A percentile compares a stretch with the other conserved stretches of the same genome.
phyloP scores from a whole-genome alignment of 352 stramenopile species.

The Hyaloperonospora arabidopsidis region DNA sequence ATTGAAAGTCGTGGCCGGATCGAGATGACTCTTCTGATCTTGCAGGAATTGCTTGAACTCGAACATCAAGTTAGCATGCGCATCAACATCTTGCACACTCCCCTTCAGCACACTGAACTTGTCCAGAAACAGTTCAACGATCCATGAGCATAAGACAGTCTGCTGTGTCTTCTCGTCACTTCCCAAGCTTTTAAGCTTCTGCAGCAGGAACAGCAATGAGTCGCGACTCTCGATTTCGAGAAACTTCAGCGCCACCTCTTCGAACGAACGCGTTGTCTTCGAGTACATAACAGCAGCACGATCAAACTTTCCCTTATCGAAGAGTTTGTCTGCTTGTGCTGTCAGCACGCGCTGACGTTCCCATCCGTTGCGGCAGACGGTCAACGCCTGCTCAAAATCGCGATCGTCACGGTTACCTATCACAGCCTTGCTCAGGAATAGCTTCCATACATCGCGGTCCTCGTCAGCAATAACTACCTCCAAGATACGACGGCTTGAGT shows the following conservation, averaged over 20 bases:
- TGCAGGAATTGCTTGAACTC: constrained; percentile 91
- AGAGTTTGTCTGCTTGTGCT: constrained; percentile 86
- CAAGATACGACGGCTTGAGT: constrained; percentile 74
- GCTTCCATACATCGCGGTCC: constrained; percentile 88
- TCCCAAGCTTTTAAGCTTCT: constrained; percentile 81
- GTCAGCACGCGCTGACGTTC: constrained; percentile 84
- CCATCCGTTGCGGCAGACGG: constrained; percentile 72
- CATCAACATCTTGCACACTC: constrained; percentile 76
- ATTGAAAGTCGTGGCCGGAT: constrained; percentile 87
- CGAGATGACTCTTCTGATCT: constrained; percentile 79
- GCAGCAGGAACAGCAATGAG: constrained; percentile 83
- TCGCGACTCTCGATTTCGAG: constrained; percentile 78
- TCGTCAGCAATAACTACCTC: constrained; percentile 79
- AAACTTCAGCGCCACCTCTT: constrained; percentile 89
- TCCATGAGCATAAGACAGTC: constrained; percentile 89
- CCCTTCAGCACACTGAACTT: constrained; percentile 85
- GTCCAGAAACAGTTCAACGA: constrained; percentile 89
- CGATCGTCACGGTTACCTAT: constrained; percentile 54
- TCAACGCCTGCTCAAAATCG: constrained; percentile 85
- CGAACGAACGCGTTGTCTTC: constrained; percentile 84
- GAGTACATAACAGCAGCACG: constrained; percentile 85
- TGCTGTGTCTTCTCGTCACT: constrained; percentile 87
- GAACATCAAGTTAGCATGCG: constrained; percentile 78
- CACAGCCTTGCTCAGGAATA: constrained; percentile 86
- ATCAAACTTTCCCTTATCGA: constrained; percentile 79